phyloP scores from a whole-genome alignment of 108 stramenopile genomes.

The Licmophora abbreviata region DNA sequence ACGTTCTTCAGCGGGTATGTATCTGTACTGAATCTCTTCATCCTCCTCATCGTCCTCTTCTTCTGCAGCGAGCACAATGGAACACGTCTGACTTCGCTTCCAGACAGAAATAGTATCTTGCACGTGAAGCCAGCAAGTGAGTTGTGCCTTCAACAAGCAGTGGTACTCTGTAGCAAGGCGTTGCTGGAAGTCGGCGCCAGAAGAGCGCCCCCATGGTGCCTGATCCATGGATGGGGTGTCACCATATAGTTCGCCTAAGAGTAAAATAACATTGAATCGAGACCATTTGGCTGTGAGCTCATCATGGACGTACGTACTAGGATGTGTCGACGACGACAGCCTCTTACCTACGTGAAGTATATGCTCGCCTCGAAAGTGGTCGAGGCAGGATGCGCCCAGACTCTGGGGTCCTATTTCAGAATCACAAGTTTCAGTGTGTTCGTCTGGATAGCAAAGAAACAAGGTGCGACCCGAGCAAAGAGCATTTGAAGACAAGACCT shows the following conservation, averaged over 20 bases:
- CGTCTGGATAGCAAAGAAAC: conserved; percentile 87
- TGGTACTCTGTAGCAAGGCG: conserved; percentile 71
- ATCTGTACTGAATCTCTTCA: conserved; percentile 66
- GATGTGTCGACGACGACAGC: conserved; percentile 18
- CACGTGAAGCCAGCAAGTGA: conserved; percentile 78
- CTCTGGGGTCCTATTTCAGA: conserved; percentile 73
- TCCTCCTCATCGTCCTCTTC: conserved; percentile 39
- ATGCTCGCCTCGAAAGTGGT: conserved; percentile 11
- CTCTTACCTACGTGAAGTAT: conserved; percentile 16
- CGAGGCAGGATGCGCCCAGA: conserved; percentile 8
- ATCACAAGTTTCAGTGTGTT: conserved; percentile 45
- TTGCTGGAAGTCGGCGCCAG: conserved; percentile 69
- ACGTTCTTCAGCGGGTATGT: conserved; percentile 70
- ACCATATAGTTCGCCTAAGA: conserved; percentile 75
- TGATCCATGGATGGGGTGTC: conserved; percentile 63
- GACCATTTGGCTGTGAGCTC: conserved; percentile 1
- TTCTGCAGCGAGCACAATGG: conserved; percentile 61
- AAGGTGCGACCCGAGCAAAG: conserved; percentile 44
- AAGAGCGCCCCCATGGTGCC: conserved; percentile 83
- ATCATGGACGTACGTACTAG: too few species aligned
- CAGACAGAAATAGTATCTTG: conserved; percentile 74
- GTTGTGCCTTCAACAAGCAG: conserved; percentile 61
- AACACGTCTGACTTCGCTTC: conserved; percentile 68
- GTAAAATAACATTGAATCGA: conserved; percentile 64
- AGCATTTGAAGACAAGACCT: background rate